phyloP scores from a whole-genome alignment of 495 filamentous ascomycete species.

The Daldinia childiae region DNA sequence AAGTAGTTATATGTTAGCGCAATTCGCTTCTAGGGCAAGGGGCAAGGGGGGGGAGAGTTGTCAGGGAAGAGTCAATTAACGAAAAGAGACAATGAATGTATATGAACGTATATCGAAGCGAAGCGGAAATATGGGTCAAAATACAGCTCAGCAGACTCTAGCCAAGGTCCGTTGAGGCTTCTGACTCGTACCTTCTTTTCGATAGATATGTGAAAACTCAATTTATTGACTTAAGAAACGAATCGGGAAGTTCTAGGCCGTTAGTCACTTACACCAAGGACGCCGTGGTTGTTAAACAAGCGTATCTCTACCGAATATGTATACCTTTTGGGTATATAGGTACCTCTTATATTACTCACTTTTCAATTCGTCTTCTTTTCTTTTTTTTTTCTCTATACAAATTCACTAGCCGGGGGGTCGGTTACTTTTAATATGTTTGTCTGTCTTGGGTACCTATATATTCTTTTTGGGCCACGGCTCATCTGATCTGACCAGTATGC shows the following conservation, averaged over 20 bases:
- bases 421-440: slow-evolving; percentile 40
- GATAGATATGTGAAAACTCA: slow-evolving; percentile 24
- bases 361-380: background rate
- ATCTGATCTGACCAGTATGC: slow-evolving; percentile 44
- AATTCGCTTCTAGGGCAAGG: slow-evolving; percentile 14
- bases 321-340: too few species aligned
- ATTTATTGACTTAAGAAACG: slow-evolving; percentile 29
- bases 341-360: background rate
- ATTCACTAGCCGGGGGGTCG: slow-evolving; percentile 11
- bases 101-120: background rate
- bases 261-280: slow-evolving; percentile 23
- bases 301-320: slow-evolving; percentile 3
- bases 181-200: slow-evolving; percentile 33
- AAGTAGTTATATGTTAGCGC: slow-evolving; percentile 37
- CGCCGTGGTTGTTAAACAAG: slow-evolving; percentile 14
- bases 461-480: slow-evolving; percentile 33
- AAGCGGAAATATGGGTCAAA: slow-evolving; percentile 15
- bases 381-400: background rate
- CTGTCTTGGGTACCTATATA: slow-evolving; percentile 1
- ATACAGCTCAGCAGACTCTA: slow-evolving; percentile 1
- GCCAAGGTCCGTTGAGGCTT: background rate
- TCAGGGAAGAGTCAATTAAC: slow-evolving; percentile 14
- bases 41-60: too few species aligned
- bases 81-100: slow-evolving; percentile 8
- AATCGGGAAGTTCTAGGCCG: slow-evolving; percentile 28